phyloP scores from a whole-genome alignment of 2,329 filamentous ascomycete species.

The Talaromyces marneffei region DNA sequence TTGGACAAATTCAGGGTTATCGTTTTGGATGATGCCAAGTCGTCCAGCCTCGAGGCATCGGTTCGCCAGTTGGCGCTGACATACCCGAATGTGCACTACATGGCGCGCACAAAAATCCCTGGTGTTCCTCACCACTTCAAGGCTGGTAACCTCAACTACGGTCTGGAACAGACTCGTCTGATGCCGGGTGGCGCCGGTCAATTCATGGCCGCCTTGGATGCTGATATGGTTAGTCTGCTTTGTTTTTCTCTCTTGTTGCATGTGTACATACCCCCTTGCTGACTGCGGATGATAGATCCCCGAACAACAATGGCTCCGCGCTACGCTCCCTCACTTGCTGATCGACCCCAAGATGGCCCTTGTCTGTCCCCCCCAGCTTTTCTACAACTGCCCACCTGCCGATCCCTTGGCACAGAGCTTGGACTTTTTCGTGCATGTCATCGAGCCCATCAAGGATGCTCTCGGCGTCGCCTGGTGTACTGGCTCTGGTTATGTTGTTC shows the following conservation, averaged over 20 bases:
- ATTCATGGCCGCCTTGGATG: conserved; percentile 60
- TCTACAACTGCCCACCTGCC: conserved; percentile 56
- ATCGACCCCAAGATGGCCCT: conserved; percentile 53
- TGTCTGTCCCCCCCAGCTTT: conserved; percentile 57
- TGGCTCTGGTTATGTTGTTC: conserved; percentile 58
- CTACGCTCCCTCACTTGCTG: conserved; percentile 54
- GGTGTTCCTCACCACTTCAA: conserved; percentile 51
- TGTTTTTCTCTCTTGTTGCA: background rate
- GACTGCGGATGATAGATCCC: conserved; percentile 47
- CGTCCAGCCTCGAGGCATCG: conserved; percentile 28
- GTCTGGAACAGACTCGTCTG: conserved; percentile 46
- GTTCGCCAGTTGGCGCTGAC: conserved; percentile 30
- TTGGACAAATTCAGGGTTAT: conserved; percentile 33
- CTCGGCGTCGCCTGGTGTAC: conserved; percentile 56
- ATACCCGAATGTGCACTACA: conserved; percentile 40
- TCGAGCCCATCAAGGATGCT: conserved; percentile 43
- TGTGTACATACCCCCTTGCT: conserved; percentile 10
- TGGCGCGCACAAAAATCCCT: conserved; percentile 38
- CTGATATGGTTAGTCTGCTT: conserved; percentile 50
- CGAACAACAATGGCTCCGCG: conserved; percentile 55
- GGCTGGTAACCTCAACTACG: conserved; percentile 60
- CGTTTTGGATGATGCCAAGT: conserved; percentile 38
- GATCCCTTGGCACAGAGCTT: conserved; percentile 56
- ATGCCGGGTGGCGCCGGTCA: conserved; percentile 52
- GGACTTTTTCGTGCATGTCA: conserved; percentile 54